Evolutionary conservation across 257 asterid species (phyloP).

Genomic region (Hygrophila difformis): DNA sequence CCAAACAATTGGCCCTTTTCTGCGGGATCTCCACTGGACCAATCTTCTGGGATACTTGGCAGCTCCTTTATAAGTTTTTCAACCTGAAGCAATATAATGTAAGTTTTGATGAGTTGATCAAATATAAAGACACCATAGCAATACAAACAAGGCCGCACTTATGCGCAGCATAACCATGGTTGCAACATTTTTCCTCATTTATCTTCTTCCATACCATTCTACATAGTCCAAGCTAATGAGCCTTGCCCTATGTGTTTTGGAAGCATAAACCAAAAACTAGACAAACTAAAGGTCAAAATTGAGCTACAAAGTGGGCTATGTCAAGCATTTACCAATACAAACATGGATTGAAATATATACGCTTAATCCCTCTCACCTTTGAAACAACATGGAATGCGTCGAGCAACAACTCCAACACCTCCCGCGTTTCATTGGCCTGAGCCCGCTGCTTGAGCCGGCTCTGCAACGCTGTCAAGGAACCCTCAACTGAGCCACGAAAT

Average conservation of each 20-base stretch:
- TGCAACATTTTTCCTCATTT: not conserved
- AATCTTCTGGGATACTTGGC: slow-evolving; percentile 72
- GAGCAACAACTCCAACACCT: slow-evolving; percentile 77
- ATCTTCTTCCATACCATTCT: slow-evolving; percentile 3
- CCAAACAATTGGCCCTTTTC: slow-evolving; percentile 45
- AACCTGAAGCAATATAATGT: slow-evolving; percentile 46
- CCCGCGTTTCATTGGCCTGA: slow-evolving; percentile 79
- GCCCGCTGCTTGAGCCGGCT: slow-evolving; percentile 78
- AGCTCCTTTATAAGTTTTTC: slow-evolving; percentile 88
- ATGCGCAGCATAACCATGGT: not conserved
- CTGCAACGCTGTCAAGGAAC: slow-evolving; percentile 60
- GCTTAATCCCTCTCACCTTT: slow-evolving; percentile 37
- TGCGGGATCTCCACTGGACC: slow-evolving; percentile 42
- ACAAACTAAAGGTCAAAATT: not conserved
- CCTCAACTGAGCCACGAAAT: slow-evolving; percentile 62
- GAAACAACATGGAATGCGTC: slow-evolving; percentile 95
- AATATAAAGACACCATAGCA: slow-evolving; percentile 9
- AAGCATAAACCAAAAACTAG: slow-evolving; percentile 4
- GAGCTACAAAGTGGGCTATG: not conserved
- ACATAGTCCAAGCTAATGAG: slow-evolving; percentile 9
- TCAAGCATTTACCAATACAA: not conserved
- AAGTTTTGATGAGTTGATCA: slow-evolving; percentile 6
- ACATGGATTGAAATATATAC: not conserved
- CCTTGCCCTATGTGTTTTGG: not conserved
- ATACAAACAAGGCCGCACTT: not conserved